These are phyloP conservation scores for Starmera caribaea DNA, from an alignment of 805 yeast species.

Conservation along the genomic window DNA sequence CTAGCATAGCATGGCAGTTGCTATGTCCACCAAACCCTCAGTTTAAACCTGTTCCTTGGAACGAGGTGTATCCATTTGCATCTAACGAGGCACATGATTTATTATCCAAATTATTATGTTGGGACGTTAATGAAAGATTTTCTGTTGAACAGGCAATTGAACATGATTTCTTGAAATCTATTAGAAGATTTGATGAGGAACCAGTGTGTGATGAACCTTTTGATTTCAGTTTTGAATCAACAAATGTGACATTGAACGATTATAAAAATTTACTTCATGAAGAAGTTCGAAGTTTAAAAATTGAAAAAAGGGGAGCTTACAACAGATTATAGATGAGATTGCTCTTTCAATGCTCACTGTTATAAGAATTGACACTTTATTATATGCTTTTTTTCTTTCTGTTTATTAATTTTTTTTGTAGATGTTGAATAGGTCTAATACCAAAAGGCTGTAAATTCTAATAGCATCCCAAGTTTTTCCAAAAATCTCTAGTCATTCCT, in stretches of 20 bases:
- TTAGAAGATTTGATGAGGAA: slow-evolving; percentile 50
- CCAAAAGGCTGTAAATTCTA: too few species aligned
- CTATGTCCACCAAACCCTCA: slow-evolving; percentile 34
- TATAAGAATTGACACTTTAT: too few species aligned
- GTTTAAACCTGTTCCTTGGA: slow-evolving; percentile 37
- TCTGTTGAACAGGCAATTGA: slow-evolving; percentile 46
- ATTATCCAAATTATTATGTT: slow-evolving; percentile 44
- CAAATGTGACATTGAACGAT: slow-evolving; percentile 27
- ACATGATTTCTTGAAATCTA: slow-evolving; percentile 43
- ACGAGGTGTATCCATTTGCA: slow-evolving; percentile 53
- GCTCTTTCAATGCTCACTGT: too few species aligned
- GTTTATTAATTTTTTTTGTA: too few species aligned
- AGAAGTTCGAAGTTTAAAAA: slow-evolving; percentile 45
- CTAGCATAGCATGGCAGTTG: slow-evolving; percentile 36
- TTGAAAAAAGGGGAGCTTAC: slow-evolving; percentile 15
- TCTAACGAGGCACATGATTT: slow-evolving; percentile 40
- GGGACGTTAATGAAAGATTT: slow-evolving; percentile 51
- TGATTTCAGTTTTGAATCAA: slow-evolving; percentile 58
- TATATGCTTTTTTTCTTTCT: too few species aligned
- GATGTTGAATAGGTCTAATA: too few species aligned
- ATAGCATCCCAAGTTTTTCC: too few species aligned
- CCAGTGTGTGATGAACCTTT: slow-evolving; percentile 39
- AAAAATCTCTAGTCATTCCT: too few species aligned
- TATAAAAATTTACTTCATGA: slow-evolving; percentile 38
- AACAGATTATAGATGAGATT: not conserved